A percentile compares a stretch with the other conserved stretches of the same genome.
These are phyloP conservation scores for Adansonia grandidieri DNA, from an alignment of 441 rosid species.

Conservation along the genomic window DNA sequence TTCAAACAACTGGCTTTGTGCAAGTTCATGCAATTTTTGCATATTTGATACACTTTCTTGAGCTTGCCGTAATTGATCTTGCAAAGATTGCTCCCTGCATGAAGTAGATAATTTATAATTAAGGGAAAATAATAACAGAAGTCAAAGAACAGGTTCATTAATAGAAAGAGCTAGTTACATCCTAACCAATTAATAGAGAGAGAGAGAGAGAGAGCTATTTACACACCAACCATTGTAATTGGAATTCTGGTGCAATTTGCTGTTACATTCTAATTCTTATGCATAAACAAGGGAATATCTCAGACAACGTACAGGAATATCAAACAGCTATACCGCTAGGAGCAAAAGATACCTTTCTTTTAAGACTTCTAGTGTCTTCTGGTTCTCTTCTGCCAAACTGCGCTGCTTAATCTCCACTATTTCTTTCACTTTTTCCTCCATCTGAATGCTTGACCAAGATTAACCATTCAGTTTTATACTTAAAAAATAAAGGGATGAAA, in stretches of 20 bases:
- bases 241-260: constrained; percentile 20
- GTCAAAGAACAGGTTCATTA: constrained; percentile 18
- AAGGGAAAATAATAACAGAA: constrained; percentile 18
- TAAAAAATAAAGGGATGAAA: neutral
- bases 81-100: constrained; percentile 85
- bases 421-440: constrained; percentile 99
- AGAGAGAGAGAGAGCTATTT: neutral
- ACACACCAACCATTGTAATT: neutral
- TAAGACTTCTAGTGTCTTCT: constrained; percentile 88
- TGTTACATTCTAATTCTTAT: neutral
- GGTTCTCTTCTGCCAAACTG: constrained; percentile 97
- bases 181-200: neutral
- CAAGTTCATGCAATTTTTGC: constrained; percentile 96
- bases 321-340: constrained; percentile 11
- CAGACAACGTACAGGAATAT: neutral
- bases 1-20: constrained; percentile 95
- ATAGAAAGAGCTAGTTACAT: neutral
- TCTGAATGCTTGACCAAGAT: constrained; percentile 49
- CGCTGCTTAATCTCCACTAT: constrained; percentile 98
- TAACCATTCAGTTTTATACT: constrained; percentile 5
- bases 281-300: constrained; percentile 6
- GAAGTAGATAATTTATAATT: constrained; percentile 25
- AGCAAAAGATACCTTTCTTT: constrained; percentile 70
- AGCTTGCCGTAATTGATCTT: constrained; percentile 96
- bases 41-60: constrained; percentile 90